These are phyloP conservation scores for Fusarium lyarnte DNA, from an alignment of 2,329 filamentous ascomycete genomes.

Conservation along the genomic window DNA sequence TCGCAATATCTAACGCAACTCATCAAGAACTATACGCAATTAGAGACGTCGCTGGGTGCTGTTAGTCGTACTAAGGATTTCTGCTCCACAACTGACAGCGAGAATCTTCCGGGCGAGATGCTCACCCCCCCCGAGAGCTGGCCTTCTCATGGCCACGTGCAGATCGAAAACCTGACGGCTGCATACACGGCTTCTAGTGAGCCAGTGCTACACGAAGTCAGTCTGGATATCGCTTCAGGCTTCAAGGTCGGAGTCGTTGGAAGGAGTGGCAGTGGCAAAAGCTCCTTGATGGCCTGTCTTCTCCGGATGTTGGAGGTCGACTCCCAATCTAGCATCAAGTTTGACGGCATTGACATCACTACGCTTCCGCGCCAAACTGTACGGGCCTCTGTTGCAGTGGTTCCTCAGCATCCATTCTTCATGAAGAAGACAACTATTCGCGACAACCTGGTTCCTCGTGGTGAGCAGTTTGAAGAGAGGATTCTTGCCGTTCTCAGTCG, in stretches of 20 bases:
- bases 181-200: conserved; percentile 39
- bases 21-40: conserved; percentile 47
- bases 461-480: conserved; percentile 4
- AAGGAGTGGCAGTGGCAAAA: conserved; percentile 51
- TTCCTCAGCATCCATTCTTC: conserved; percentile 63
- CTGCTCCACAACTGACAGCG: conserved; percentile 3
- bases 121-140: background rate
- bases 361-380: conserved; percentile 36
- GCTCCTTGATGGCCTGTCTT: conserved; percentile 53
- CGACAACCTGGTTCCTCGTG: conserved; percentile 58
- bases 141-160: conserved; percentile 29
- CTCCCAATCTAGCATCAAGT: conserved; percentile 50
- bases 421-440: conserved; percentile 57
- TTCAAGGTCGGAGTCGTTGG: conserved; percentile 57
- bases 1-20: conserved; percentile 45
- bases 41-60: conserved; percentile 37
- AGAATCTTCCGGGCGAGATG: background rate
- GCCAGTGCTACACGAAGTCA: conserved; percentile 44
- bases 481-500: conserved; percentile 52
- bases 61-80: conserved; percentile 20
- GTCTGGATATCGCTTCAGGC: conserved; percentile 45
- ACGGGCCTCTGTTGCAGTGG: conserved; percentile 49
- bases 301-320: conserved; percentile 59
- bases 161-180: conserved; percentile 43
- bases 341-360: conserved; percentile 55